phyloP scores from a whole-genome alignment of 2,329 filamentous ascomycete species.

The Apiospora arundinis region DNA sequence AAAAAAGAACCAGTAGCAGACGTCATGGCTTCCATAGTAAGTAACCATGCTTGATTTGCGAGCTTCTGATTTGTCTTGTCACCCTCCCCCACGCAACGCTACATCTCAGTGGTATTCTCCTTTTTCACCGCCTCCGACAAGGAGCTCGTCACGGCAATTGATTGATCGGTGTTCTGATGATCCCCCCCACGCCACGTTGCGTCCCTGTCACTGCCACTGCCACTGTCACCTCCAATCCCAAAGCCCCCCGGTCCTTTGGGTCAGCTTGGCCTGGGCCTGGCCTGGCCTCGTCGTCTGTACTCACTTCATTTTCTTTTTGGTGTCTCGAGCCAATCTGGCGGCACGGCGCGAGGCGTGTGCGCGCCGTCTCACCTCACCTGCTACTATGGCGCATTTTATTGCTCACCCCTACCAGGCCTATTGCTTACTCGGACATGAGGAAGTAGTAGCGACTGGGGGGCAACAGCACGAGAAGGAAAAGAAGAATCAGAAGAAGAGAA shows the following conservation, averaged over 20 bases:
- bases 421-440: slow-evolving; percentile 10
- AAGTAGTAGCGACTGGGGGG: background rate
- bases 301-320: slow-evolving; percentile 21
- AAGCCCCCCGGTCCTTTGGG: slow-evolving; percentile 15
- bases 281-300: slow-evolving; percentile 17
- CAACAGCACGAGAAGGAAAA: background rate
- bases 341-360: slow-evolving; percentile 27
- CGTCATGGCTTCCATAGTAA: slow-evolving; percentile 44
- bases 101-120: slow-evolving; percentile 16
- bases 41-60: slow-evolving; percentile 29
- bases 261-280: slow-evolving; percentile 8
- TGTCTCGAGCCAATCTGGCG: slow-evolving; percentile 21
- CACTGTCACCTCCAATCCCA: slow-evolving; percentile 11
- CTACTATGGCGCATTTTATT: slow-evolving; percentile 10
- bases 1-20: slow-evolving; percentile 26
- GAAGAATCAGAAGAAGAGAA: background rate
- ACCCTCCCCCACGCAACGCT: slow-evolving; percentile 17
- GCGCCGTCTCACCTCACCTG: slow-evolving; percentile 14
- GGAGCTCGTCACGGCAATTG: slow-evolving; percentile 18
- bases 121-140: slow-evolving; percentile 17
- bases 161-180: slow-evolving; percentile 16
- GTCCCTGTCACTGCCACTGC: background rate
- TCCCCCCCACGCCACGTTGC: slow-evolving; percentile 23
- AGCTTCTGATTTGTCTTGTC: slow-evolving; percentile 23
- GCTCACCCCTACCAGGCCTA: slow-evolving; percentile 4